Conservation (phyloP, 495 filamentous ascomycete genomes). For the Aspergillus asperescens region DNA sequence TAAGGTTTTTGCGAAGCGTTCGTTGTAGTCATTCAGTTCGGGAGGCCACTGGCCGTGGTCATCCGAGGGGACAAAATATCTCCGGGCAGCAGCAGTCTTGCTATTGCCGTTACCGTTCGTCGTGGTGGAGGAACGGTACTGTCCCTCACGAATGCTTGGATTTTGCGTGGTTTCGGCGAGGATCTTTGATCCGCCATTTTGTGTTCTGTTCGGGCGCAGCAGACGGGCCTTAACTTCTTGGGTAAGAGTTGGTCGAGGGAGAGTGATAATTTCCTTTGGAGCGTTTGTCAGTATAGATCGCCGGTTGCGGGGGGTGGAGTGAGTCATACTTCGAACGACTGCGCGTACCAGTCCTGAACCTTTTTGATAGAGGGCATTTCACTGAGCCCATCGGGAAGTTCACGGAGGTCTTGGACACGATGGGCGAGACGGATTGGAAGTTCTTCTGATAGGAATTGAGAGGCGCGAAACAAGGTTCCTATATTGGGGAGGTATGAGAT, state of each 20-base stretch:
- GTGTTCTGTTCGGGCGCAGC: slow-evolving; percentile 61
- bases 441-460: slow-evolving; percentile 97
- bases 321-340: slow-evolving; percentile 87
- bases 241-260: slow-evolving; percentile 69
- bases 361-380: slow-evolving; percentile 96
- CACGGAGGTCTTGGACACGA: slow-evolving; percentile 85
- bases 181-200: slow-evolving; percentile 55
- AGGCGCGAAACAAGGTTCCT: slow-evolving; percentile 95
- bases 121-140: slow-evolving; percentile 66
- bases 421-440: slow-evolving; percentile 95
- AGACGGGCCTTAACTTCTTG: slow-evolving; percentile 75
- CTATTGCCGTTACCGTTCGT: slow-evolving; percentile 47
- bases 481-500: slow-evolving; percentile 11
- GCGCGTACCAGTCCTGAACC: slow-evolving; percentile 97
- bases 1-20: slow-evolving; percentile 75
- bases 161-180: slow-evolving; percentile 81
- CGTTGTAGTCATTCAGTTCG: slow-evolving; percentile 90
- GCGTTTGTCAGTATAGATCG: not conserved
- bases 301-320: not conserved
- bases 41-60: slow-evolving; percentile 88
- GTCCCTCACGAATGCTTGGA: slow-evolving; percentile 80
- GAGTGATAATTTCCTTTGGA: slow-evolving; percentile 76
- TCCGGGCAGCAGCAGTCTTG: slow-evolving; percentile 44
- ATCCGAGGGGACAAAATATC: slow-evolving; percentile 91
- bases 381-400: slow-evolving; percentile 93